phyloP scores from a whole-genome alignment of 768 basidiomycete genomes.

The Boletus eberwhitei region DNA sequence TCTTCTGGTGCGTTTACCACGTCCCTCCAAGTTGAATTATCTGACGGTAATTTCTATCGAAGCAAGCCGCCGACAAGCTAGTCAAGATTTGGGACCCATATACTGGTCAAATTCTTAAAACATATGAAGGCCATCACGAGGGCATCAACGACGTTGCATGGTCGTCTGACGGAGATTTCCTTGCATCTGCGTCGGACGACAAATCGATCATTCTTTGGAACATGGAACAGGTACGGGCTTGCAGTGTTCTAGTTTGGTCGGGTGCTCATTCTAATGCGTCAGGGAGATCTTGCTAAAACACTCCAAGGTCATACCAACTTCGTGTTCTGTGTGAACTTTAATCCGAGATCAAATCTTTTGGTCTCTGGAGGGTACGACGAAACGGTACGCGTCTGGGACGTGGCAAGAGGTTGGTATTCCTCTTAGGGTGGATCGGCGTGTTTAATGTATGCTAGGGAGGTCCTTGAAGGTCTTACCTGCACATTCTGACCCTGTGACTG shows the following conservation, averaged over 20 bases:
- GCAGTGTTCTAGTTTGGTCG: not conserved
- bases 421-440: not conserved
- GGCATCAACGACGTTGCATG: slow-evolving; percentile 92
- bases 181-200: slow-evolving; percentile 95
- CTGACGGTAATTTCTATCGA: slow-evolving; percentile 33
- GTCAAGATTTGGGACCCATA: slow-evolving; percentile 79
- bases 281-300: slow-evolving; percentile 61
- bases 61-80: slow-evolving; percentile 78
- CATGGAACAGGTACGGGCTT: slow-evolving; percentile 52
- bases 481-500: slow-evolving; percentile 95
- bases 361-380: slow-evolving; percentile 96
- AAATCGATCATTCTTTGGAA: slow-evolving; percentile 86
- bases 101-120: slow-evolving; percentile 70
- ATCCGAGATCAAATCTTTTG: slow-evolving; percentile 83
- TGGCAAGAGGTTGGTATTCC: slow-evolving; percentile 63
- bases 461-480: slow-evolving; percentile 88
- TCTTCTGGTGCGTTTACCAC: slow-evolving; percentile 66
- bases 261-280: not conserved
- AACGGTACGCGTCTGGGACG: slow-evolving; percentile 96
- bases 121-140: slow-evolving; percentile 67
- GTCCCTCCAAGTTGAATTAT: slow-evolving; percentile 2
- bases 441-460: slow-evolving; percentile 49
- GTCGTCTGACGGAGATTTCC: slow-evolving; percentile 74
- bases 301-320: slow-evolving; percentile 89
- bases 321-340: slow-evolving; percentile 92